These are phyloP conservation scores for Cenchrus fungigraminus DNA, from an alignment of 176 grass and related monocot species.

Conservation along the genomic window DNA sequence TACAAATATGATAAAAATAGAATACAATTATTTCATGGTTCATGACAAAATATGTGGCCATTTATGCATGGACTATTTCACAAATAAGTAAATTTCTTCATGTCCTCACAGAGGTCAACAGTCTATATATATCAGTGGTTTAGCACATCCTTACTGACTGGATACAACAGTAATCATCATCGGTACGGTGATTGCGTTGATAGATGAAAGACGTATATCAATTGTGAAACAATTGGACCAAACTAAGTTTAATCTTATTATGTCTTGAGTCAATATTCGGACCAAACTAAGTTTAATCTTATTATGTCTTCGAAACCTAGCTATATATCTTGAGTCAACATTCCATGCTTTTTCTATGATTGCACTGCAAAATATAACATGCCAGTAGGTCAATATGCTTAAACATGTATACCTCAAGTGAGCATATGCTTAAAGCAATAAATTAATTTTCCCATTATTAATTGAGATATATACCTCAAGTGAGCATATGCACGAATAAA, in stretches of 20 bases:
- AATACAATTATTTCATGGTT: not conserved
- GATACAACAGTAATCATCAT: not conserved
- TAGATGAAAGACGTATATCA: not conserved
- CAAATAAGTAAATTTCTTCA: not conserved
- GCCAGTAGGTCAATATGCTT: not conserved
- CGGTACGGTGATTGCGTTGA: not conserved
- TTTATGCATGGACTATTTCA: not conserved
- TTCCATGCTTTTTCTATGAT: not conserved
- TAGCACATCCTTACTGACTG: not conserved
- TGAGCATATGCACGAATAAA: constrained; percentile 15
- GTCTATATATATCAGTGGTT: not conserved
- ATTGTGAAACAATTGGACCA: not conserved
- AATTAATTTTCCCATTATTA: not conserved
- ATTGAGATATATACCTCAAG: not conserved
- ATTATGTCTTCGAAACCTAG: not conserved
- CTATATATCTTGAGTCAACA: not conserved
- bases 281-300: not conserved
- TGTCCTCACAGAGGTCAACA: not conserved
- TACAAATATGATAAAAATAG: not conserved
- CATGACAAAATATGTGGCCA: not conserved
- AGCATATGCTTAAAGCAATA: not conserved
- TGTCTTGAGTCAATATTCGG: not conserved
- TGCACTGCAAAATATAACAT: not conserved
- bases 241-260: not conserved
- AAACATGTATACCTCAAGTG: no score